Base-by-base conservation (phyloP, 139 green algal genomes). In the Mychonastes homosphaera region DNA sequence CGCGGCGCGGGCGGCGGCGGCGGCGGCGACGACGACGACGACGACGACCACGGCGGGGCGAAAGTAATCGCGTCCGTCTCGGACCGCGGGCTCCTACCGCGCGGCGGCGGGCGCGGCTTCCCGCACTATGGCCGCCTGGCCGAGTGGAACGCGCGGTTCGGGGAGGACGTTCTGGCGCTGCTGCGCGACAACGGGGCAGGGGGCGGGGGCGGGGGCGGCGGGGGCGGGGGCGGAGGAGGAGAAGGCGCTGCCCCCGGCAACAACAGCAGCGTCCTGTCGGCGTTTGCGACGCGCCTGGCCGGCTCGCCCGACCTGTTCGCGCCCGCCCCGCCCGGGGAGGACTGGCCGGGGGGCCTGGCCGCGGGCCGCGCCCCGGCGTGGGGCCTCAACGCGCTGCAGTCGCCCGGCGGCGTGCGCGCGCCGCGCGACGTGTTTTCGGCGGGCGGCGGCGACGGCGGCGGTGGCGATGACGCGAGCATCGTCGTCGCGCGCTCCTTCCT, bases 71-170 rank as follows among this genome's bases (percentile, higher is more conserved):
- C 72, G 6, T 62, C 60, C 2, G 60, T 63, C 13, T 36, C 38
- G 12, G 58, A 72, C 40, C 19, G 50, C 21, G 15, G 18, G 16
- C 70, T 85, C 40, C 74, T 86, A 53, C 79, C 79, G 10, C 63
- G 79, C 5, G 6, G 8, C 6, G 79, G 72, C 7, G 70, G 69
- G 62, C 63, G 79, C 7, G 75, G 75, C 55, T 83, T 86, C 62
- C 79, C 79, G n/a, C 79, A 83, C 59, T 86, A 75, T 49, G 75
- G 70, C 13, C 47, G 67, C 21, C 74, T 72, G 69, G 28, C 63
- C 43, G 65, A 83, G 57, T 64, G 53, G 41, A 67, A 72, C 56
- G 52, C 35, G 40, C 41, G 63, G 38, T 71, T 76, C 32, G 57
- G 47, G 1, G 33, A 15, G 6, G 66, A 73, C 34, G 48, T 70